Evolutionary conservation across 208 protist species (phyloP), one percentile per base, ranked within the genome.

Genomic region (Crithidia fasciculata): DNA sequence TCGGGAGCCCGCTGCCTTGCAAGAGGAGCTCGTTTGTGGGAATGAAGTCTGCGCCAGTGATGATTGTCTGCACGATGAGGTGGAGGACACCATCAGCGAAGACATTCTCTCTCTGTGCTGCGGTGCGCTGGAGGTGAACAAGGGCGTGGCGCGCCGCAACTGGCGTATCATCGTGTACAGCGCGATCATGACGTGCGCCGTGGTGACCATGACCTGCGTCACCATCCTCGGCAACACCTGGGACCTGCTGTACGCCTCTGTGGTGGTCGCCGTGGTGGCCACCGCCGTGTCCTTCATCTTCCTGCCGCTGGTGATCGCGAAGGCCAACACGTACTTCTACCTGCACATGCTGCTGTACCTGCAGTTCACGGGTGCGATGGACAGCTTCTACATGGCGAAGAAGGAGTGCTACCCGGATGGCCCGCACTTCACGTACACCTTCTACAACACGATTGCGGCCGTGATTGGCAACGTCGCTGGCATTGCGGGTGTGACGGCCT

Each of bases 281-380:
- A 61, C 69, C 4, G 52, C 60, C 3, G 54, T 18, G 16, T 65
- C 54, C 18, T 86, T 88, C 69, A 49, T 72, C 57, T 76, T 79
- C 10, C 67, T 92, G 8, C 77, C 84, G 15, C 45, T 66, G 19
- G 50, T 84, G 39, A 78, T 87, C n/a, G 87, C 87, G 15, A 82
- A 83, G 54, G 80, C 80, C 7, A 84, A 76, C 61, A 39, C 85
- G 54, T 89, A 82, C 72, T 65, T 76, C 15, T 89, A 87, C 65
- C 47, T 89, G 19, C 67, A 76, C 52, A 71, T 74, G 64, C 66
- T 65, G 47, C 60, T 84, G 45, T 91, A 89, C 79, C 50, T 91
- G 59, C 69, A 85, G 47, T 74, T 88, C 57, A 59, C 66, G 15
- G 80, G 81, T 39, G 77, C 86, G 16, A 57, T 88, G 28, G 78